Base-by-base conservation (phyloP, 2,329 filamentous ascomycete genomes). In the Aspergillus spinulosporus region DNA sequence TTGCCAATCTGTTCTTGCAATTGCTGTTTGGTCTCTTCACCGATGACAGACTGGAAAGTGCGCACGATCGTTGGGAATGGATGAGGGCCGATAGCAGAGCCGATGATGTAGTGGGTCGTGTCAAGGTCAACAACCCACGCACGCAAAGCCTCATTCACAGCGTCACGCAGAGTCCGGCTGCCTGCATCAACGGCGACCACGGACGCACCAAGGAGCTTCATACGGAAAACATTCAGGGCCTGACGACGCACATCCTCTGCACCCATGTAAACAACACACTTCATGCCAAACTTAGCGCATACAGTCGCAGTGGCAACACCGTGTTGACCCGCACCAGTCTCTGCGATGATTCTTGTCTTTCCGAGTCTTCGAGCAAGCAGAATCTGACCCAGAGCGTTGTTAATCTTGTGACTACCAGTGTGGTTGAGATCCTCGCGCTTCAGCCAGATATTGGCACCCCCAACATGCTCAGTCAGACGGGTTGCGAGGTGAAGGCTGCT, bases 401-500 rank as follows among this genome's bases (percentile, higher is more conserved):
- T 99, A 81, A 99, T 97, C 84, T 99, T 99, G 82, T 99, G 94
- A 61, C 90, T 95, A 64, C 94, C 94, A 6, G 94, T 97, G 74
- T 99, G 94, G 77, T 97, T 97, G 55, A 97, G 80, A 72, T 99
- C 94, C 77, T 99, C 94, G 66, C 94, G 86, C 84, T 99, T 99
- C 64, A 99, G 79, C 88, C 93, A 99, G 78, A 99, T 96, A 70
- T 92, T 96, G 48, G 94, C 93, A 59, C 94, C 94, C 26, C 92
- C 91, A 47, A 90, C 92, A 68, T 93, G 80, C 70, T 95, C 88
- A 0, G 93, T 97, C 63, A 99, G 79, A 52, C 92, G 87, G 65
- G 94, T 87, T 1, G 94, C 94, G 52, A 92, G 78, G 76, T 99
- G 94, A 52, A 99, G 80, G 64, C 93, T 92, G 51, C 93, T 94